Evolutionary conservation across 2,329 filamentous ascomycete genomes (phyloP).

Genomic region (Penicillium digitatum): DNA sequence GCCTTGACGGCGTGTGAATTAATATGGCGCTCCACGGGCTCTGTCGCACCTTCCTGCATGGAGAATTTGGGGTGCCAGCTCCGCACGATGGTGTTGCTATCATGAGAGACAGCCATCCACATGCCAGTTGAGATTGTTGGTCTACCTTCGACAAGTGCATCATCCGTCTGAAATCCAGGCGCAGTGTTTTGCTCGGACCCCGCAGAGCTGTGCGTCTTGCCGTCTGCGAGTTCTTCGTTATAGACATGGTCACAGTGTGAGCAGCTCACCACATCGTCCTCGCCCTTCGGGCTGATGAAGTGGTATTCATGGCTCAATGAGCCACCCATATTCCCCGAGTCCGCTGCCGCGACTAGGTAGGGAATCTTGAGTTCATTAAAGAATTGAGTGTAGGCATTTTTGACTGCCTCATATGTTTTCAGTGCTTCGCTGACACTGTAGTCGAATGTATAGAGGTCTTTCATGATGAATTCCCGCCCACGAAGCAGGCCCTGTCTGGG

Average conservation of each 20-base stretch:
- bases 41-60: conserved; percentile 27
- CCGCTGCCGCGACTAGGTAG: conserved; percentile 79
- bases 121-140: conserved; percentile 37
- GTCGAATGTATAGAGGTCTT: conserved; percentile 97
- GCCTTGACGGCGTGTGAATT: conserved; percentile 64
- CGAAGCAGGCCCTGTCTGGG: conserved; percentile 84
- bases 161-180: conserved; percentile 27
- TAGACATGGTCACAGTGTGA: conserved; percentile 67
- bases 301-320: conserved; percentile 94
- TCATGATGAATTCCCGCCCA: conserved; percentile 93
- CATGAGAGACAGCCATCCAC: conserved; percentile 46
- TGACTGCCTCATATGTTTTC: conserved; percentile 73
- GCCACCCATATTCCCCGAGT: conserved; percentile 95
- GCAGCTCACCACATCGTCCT: conserved; percentile 80
- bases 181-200: conserved; percentile 2
- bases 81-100: conserved; percentile 64
- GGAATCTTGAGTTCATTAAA: conserved; percentile 81
- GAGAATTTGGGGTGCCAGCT: conserved; percentile 60
- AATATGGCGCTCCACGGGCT: conserved; percentile 41
- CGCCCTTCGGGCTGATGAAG: conserved; percentile 71
- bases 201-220: conserved; percentile 24
- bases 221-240: conserved; percentile 79
- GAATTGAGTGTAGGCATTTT: conserved; percentile 67
- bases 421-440: conserved; percentile 62
- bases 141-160: conserved; percentile 17